Evolutionary conservation across 257 asterid genomes (phyloP).

Genomic region (Solanum neorickii): DNA sequence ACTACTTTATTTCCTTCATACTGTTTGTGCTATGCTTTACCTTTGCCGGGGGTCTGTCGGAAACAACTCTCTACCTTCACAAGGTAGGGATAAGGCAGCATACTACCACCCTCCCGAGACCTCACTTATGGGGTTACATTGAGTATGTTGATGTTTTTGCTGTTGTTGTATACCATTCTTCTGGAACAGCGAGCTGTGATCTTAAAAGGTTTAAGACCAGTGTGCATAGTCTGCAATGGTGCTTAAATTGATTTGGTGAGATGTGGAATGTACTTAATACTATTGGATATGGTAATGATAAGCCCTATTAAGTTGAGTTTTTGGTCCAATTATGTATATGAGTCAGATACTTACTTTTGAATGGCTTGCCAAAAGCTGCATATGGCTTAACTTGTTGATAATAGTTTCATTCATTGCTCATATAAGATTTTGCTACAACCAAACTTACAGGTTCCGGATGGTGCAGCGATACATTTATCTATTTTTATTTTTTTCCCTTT

Average conservation of each 20-base stretch:
- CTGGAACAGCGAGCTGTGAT: not conserved
- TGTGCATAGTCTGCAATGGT: not conserved
- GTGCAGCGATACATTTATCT: not conserved
- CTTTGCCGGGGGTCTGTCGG: not conserved
- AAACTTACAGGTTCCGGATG: not conserved
- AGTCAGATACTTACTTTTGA: not conserved
- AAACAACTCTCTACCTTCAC: not conserved
- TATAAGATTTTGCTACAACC: not conserved
- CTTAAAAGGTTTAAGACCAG: not conserved
- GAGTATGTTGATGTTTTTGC: not conserved
- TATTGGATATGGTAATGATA: not conserved
- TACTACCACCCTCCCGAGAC: not conserved
- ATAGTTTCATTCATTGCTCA: not conserved
- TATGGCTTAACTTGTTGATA: not conserved
- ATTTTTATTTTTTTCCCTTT: not conserved
- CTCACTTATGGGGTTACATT: not conserved
- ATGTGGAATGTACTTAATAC: not conserved
- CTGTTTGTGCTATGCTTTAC: not conserved
- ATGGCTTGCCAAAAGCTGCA: not conserved
- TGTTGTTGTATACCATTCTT: not conserved
- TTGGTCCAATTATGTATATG: not conserved
- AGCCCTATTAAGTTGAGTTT: not conserved
- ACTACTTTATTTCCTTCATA: not conserved
- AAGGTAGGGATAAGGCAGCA: not conserved
- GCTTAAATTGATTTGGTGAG: not conserved